These are phyloP conservation scores for Rhodocollybia butyracea DNA, from an alignment of 768 basidiomycete species.

Conservation along the genomic window DNA sequence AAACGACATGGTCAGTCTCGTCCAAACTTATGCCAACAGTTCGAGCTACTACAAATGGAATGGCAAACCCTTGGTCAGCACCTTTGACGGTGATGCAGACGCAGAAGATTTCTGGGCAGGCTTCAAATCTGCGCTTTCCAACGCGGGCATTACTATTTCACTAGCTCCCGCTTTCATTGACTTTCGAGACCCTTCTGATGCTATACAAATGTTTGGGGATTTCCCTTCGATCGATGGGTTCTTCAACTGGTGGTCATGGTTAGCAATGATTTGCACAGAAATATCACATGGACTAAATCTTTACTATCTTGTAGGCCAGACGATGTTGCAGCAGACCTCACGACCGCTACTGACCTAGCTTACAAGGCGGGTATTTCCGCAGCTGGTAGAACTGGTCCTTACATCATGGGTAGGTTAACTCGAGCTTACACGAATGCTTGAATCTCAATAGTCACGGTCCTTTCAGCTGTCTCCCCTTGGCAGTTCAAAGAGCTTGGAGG, in stretches of 20 bases:
- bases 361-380: conserved; percentile 16
- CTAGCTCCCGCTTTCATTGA: conserved; percentile 28
- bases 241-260: conserved; percentile 34
- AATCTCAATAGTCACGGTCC: neutral
- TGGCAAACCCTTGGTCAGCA: conserved; percentile 28
- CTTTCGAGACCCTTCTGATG: conserved; percentile 20
- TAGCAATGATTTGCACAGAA: too few relatives aligned
- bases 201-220: conserved; percentile 16
- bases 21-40: conserved; percentile 26
- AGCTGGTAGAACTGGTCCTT: conserved; percentile 18
- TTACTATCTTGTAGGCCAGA: conserved; percentile 12
- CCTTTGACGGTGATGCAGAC: conserved; percentile 33
- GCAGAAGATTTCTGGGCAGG: conserved; percentile 22
- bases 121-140: conserved; percentile 14
- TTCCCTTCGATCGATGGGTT: conserved; percentile 28
- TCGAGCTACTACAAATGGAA: conserved; percentile 25
- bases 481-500: conserved; percentile 20
- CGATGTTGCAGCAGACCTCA: conserved; percentile 17
- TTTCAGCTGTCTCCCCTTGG: conserved; percentile 24
- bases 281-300: too few relatives aligned
- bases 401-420: conserved; percentile 25
- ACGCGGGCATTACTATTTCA: conserved; percentile 24
- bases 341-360: conserved; percentile 25
- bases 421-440: neutral
- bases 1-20: conserved; percentile 18